Evolutionary conservation across 345 rosid species (phyloP).

Genomic region (Streptanthus diversifolius): DNA sequence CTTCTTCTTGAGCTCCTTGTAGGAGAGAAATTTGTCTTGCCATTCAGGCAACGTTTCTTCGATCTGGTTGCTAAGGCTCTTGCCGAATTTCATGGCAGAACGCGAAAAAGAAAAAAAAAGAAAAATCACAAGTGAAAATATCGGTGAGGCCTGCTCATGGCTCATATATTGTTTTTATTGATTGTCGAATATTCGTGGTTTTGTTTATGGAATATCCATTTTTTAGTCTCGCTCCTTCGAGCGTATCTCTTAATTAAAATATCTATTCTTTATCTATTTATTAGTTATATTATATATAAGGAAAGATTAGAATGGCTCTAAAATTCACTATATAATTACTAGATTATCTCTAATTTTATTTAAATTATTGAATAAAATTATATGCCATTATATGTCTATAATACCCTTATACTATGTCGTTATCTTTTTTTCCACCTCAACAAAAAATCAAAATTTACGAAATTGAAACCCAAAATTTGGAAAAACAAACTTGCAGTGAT

Average conservation of each 20-base stretch:
- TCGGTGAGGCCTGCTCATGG: neutral
- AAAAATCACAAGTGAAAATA: slow-evolving; percentile 2
- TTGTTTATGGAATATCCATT: slow-evolving; percentile 57
- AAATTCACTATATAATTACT: too few species aligned
- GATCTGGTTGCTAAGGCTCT: slow-evolving; percentile 93
- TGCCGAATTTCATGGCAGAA: slow-evolving; percentile 76
- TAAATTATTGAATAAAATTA: too few species aligned
- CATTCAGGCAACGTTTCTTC: slow-evolving; percentile 92
- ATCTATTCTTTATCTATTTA: too few species aligned
- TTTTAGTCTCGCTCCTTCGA: slow-evolving; percentile 4
- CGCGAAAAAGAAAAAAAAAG: neutral
- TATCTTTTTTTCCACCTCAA: too few species aligned
- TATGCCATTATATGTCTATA: too few species aligned
- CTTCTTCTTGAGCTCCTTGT: slow-evolving; percentile 89
- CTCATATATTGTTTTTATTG: slow-evolving; percentile 31
- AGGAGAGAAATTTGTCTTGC: slow-evolving; percentile 92
- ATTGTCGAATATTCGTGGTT: slow-evolving; percentile 66
- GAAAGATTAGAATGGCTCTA: too few species aligned
- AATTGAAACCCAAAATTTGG: too few species aligned
- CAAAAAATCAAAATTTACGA: too few species aligned
- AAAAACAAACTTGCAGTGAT: too few species aligned
- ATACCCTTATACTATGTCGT: too few species aligned
- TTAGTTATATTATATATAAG: too few species aligned
- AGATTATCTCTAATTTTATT: too few species aligned
- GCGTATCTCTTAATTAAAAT: slow-evolving; percentile 44